These are phyloP conservation scores for Avena atlantica DNA, from an alignment of 176 grass and related monocot species.

Conservation along the genomic window DNA sequence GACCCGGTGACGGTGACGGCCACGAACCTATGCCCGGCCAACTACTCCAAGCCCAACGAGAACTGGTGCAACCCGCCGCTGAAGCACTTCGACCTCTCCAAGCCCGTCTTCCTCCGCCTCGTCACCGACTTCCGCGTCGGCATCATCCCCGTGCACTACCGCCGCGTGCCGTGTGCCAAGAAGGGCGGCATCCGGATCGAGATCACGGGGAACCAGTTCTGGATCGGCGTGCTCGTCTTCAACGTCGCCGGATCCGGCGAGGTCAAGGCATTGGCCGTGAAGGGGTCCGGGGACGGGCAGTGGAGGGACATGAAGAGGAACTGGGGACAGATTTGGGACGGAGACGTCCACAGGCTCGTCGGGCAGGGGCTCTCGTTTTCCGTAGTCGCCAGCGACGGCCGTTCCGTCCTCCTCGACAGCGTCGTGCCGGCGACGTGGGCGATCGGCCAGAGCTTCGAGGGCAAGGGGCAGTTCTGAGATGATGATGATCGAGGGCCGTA, in stretches of 20 bases:
- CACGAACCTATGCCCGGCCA: constrained; percentile 64
- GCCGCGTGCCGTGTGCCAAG: constrained; percentile 57
- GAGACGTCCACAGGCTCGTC: neutral
- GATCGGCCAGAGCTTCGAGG: constrained; percentile 44
- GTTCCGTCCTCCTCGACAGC: neutral
- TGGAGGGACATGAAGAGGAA: constrained; percentile 49
- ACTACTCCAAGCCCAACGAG: constrained; percentile 43
- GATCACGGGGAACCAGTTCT: constrained; percentile 48
- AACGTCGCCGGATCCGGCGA: constrained; percentile 57
- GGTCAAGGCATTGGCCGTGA: constrained; percentile 24
- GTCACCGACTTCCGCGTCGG: constrained; percentile 50
- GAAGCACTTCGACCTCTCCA: constrained; percentile 63
- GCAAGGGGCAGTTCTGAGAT: constrained; percentile 37
- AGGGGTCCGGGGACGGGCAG: constrained; percentile 28
- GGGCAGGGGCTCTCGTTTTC: constrained; percentile 43
- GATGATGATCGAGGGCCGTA: neutral
- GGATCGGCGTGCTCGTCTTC: constrained; percentile 43
- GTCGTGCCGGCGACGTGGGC: constrained; percentile 42
- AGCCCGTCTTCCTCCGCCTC: constrained; percentile 49
- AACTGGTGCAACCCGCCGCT: constrained; percentile 67
- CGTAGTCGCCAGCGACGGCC: constrained; percentile 13
- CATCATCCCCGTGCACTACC: constrained; percentile 66
- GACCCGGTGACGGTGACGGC: constrained; percentile 49
- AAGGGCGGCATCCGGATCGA: constrained; percentile 53
- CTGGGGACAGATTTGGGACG: constrained; percentile 51